Conservation (phyloP, 495 filamentous ascomycete species). For the Friedmanniomyces endolithicus region DNA sequence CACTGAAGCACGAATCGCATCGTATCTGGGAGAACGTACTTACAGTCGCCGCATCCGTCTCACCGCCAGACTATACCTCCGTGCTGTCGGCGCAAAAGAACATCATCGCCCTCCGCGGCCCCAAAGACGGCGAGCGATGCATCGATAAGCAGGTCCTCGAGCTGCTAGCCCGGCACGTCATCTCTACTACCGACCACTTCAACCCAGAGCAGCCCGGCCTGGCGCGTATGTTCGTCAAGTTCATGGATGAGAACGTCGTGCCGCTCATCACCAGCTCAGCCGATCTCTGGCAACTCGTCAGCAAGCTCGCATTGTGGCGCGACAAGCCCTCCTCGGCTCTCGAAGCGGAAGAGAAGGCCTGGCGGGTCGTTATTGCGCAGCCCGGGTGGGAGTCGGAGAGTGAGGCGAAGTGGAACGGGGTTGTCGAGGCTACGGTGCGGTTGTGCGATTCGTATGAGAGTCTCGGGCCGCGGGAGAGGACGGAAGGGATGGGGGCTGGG, state of each 20-base stretch:
- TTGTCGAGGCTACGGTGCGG: slow-evolving; percentile 53
- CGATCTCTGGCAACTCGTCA: slow-evolving; percentile 61
- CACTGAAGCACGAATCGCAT: slow-evolving; percentile 67
- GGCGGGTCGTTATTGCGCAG: slow-evolving; percentile 51
- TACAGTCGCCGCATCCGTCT: slow-evolving; percentile 64
- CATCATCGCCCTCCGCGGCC: slow-evolving; percentile 61
- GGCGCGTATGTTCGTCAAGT: slow-evolving; percentile 47
- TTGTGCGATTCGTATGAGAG: slow-evolving; percentile 55
- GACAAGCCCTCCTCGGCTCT: slow-evolving; percentile 56
- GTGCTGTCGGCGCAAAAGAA: slow-evolving; percentile 58
- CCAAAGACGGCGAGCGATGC: slow-evolving; percentile 56
- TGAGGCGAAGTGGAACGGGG: slow-evolving; percentile 42
- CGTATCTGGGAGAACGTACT: slow-evolving; percentile 94
- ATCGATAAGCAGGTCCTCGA: slow-evolving; percentile 63
- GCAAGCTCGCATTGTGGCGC: slow-evolving; percentile 57
- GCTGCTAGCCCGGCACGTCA: slow-evolving; percentile 56
- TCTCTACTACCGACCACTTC: slow-evolving; percentile 29
- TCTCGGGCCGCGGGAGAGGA: slow-evolving; percentile 41
- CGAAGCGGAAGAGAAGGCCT: slow-evolving; percentile 76
- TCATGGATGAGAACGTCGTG: slow-evolving; percentile 57
- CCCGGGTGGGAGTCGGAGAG: slow-evolving; percentile 31
- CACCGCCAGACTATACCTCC: slow-evolving; percentile 61
- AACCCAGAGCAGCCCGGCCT: slow-evolving; percentile 27
- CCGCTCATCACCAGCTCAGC: slow-evolving; percentile 74
- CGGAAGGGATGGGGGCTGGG: slow-evolving; percentile 34